A percentile compares a stretch with the other conserved stretches of the same genome.
Conservation (phyloP, 2,329 filamentous ascomycete genomes). For the Arthrobotrys musiformis region DNA sequence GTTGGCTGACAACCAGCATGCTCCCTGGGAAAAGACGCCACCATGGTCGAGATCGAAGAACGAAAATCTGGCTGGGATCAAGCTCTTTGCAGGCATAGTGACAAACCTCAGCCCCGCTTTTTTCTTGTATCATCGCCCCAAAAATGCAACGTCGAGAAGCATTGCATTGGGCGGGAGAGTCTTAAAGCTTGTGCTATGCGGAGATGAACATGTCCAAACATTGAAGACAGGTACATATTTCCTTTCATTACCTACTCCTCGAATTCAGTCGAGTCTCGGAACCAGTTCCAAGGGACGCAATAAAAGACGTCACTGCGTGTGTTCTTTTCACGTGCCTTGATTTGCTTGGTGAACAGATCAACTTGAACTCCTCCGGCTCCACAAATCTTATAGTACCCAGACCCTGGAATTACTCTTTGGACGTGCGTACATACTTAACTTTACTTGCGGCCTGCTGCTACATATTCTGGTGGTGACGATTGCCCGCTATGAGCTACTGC, state of each 20-base stretch:
- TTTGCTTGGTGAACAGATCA: slow-evolving; percentile 13
- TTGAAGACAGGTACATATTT: slow-evolving; percentile 31
- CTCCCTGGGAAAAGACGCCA: slow-evolving; percentile 49
- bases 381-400: background rate
- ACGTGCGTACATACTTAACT: background rate
- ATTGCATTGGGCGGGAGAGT: slow-evolving; percentile 50
- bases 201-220: slow-evolving; percentile 26
- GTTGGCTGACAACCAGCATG: slow-evolving; percentile 50
- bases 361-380: slow-evolving; percentile 14
- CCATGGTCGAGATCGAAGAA: slow-evolving; percentile 53
- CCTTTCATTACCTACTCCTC: background rate
- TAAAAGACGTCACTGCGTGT: slow-evolving; percentile 41
- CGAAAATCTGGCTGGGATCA: slow-evolving; percentile 41
- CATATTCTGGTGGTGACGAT: slow-evolving; percentile 37
- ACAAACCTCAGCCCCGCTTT: slow-evolving; percentile 54
- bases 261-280: slow-evolving; percentile 16
- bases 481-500: slow-evolving; percentile 22
- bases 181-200: slow-evolving; percentile 42
- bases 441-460: slow-evolving; percentile 2
- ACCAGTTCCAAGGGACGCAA: slow-evolving; percentile 11
- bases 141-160: slow-evolving; percentile 41
- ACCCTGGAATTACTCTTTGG: background rate
- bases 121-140: slow-evolving; percentile 35
- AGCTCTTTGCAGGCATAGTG: slow-evolving; percentile 19
- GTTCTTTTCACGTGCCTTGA: slow-evolving; percentile 41